Percentiles rank a stretch among this genome's conserved stretches.
Evolutionary conservation across 768 basidiomycete species (phyloP).

Genomic region (Trametes sanguinea): DNA sequence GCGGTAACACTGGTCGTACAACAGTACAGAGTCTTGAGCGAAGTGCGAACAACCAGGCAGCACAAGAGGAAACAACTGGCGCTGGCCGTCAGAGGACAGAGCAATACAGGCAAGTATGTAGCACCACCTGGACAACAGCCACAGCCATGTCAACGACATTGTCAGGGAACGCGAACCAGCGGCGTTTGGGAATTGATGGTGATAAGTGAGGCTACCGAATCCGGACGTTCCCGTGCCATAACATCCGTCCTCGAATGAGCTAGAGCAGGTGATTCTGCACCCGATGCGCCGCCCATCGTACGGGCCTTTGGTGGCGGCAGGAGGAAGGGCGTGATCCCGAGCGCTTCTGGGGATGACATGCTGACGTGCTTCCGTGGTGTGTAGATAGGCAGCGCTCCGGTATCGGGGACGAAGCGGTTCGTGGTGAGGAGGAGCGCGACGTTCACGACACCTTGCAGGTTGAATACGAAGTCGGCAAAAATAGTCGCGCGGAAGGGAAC

Average conservation of each 20-base stretch:
- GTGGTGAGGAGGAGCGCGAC: conserved; percentile 34
- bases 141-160: no score
- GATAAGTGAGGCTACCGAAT: conserved; percentile 3
- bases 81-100: no score
- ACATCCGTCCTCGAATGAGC: background rate
- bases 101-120: no score
- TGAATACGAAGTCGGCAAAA: conserved; percentile 36
- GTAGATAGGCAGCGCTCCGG: conserved; percentile 28
- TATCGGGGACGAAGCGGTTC: conserved; percentile 34
- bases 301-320: conserved; percentile 14
- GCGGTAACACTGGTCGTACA: no score
- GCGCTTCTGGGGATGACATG: conserved; percentile 23
- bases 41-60: no score
- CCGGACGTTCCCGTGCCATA: background rate
- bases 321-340: conserved; percentile 37
- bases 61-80: no score
- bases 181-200: conserved; percentile 15
- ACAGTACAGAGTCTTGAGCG: no score
- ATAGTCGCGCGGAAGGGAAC: conserved; percentile 36
- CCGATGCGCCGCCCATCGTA: background rate
- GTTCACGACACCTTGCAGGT: conserved; percentile 38
- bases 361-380: conserved; percentile 32
- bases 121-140: no score
- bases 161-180: background rate
- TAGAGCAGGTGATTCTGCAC: background rate